Base-by-base conservation (phyloP, 202 grass and related monocot genomes). In the Digitaria exilis region DNA sequence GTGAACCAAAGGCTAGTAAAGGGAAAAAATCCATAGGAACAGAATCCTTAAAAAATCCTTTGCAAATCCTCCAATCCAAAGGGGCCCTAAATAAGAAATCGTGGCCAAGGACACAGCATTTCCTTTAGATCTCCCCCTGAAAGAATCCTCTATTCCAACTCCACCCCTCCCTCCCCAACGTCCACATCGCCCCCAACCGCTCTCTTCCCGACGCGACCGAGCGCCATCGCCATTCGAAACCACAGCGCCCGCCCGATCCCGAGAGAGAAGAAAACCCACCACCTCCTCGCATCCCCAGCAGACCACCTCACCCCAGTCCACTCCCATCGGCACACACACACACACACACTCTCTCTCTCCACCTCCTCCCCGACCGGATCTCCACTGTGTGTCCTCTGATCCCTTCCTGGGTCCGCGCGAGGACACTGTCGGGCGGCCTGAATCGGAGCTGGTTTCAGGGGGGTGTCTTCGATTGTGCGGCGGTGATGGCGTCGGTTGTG, bases 201-300 rank as follows among this genome's bases (percentile, higher is more conserved):
- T 86, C 78, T 86, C 79, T 86, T 59, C 78, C 39, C 65, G 30
- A 58, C 30, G 14, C 48, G 39, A 17, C 17, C 31, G 28, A 90
- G 75, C 88, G 84, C 80, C 88, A 84, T 62, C 80, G 45, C 84
- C 88, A 62, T 90, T 90, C 88, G 88, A 90, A 90, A 83, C 77
- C 57, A n/a, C n/a, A 32, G 25, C 74, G 37, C 46, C n/a, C 25
- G 24, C 81, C 29, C 34, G 13, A 75, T 32, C 71, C 71, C 77
- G 70, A 81, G 77, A 60, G 5, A 14, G 37, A 39, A 39, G 37
- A 89, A 85, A 77, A 64, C 44, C 69, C 7, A 60, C 25, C 69
- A 7, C 45, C 52, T 3, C 63, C 26, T 0, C 7, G n/a, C 68
- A 50, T 0, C n/a, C 6, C 45, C 46, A 37, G 3, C 45, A 48